A percentile compares a stretch with the other conserved stretches of the same genome.
Evolutionary conservation across 2,329 filamentous ascomycete species (phyloP).

Genomic region (Didymella exigua): DNA sequence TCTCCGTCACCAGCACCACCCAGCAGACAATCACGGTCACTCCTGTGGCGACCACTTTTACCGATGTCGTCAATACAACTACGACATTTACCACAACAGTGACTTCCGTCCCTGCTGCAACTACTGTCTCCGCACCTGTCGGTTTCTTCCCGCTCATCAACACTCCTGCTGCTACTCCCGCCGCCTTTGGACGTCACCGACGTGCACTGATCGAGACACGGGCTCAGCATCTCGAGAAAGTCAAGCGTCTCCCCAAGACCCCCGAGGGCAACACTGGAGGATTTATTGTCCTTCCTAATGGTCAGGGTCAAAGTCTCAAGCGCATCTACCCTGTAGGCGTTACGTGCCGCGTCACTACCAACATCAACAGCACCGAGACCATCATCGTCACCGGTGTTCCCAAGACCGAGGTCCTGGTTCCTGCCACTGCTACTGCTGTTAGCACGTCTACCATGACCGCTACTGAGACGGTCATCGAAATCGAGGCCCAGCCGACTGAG

Average conservation of each 20-base stretch:
- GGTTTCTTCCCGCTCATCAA: conserved; percentile 26
- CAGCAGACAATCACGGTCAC: conserved; percentile 26
- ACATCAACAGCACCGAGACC: conserved; percentile 23
- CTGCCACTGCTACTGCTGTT: conserved; percentile 20
- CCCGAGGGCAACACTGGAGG: conserved; percentile 22
- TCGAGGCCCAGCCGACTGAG: conserved; percentile 21
- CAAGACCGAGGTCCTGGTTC: conserved; percentile 17
- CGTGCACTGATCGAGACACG: conserved; percentile 19
- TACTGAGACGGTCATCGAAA: conserved; percentile 22
- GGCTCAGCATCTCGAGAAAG: conserved; percentile 6
- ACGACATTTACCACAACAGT: conserved; percentile 19
- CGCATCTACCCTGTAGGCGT: conserved; percentile 23
- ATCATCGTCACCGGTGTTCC: conserved; percentile 20
- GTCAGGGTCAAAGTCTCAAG: conserved; percentile 15
- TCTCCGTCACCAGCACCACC: conserved; percentile 19
- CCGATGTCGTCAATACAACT: conserved; percentile 25
- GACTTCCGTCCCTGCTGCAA: conserved; percentile 18
- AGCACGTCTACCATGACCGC: conserved; percentile 24
- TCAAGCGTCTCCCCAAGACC: conserved; percentile 29
- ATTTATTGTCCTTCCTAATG: conserved; percentile 23
- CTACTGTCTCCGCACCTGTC: conserved; percentile 19
- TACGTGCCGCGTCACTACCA: conserved; percentile 23
- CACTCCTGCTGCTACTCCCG: conserved; percentile 6
- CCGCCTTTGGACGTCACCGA: conserved; percentile 25
- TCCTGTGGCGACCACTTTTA: conserved; percentile 28